These are phyloP conservation scores for Rubia tinctorum DNA, from an alignment of 305 asterid species.

Conservation along the genomic window DNA sequence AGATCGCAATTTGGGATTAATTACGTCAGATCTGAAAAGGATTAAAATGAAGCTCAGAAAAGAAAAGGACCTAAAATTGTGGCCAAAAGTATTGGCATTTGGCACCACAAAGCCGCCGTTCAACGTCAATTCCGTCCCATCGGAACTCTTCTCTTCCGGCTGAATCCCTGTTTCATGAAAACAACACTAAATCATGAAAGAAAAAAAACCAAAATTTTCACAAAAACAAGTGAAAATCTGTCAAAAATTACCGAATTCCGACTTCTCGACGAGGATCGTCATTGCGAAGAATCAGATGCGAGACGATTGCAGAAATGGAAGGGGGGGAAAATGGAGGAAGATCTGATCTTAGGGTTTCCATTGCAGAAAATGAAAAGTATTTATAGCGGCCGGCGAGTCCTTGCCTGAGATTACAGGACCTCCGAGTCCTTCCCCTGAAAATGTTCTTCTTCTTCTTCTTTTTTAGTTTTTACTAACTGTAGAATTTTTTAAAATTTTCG, in stretches of 20 bases:
- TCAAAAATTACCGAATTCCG: conserved; percentile 36
- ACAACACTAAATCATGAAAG: not conserved
- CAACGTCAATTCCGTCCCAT: conserved; percentile 30
- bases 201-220: no score
- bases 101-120: conserved; percentile 64
- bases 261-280: conserved; percentile 48
- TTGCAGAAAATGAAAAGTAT: conserved; percentile 27
- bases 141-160: conserved; percentile 38
- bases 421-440: conserved; percentile 61
- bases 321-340: not conserved
- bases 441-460: not conserved
- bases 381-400: conserved; percentile 73
- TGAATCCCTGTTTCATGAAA: conserved; percentile 31
- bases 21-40: not conserved
- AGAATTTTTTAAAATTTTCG: not conserved
- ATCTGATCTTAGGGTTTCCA: conserved; percentile 12
- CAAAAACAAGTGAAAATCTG: no score
- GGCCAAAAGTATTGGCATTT: conserved; percentile 71
- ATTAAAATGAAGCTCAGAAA: no score
- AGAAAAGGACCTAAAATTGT: conserved; percentile 50
- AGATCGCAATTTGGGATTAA: not conserved
- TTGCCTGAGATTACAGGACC: conserved; percentile 62
- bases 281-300: conserved; percentile 17
- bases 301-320: no score
- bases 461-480: not conserved